Base-by-base conservation (phyloP, 805 yeast species). In the Danielia reshetovae region DNA sequence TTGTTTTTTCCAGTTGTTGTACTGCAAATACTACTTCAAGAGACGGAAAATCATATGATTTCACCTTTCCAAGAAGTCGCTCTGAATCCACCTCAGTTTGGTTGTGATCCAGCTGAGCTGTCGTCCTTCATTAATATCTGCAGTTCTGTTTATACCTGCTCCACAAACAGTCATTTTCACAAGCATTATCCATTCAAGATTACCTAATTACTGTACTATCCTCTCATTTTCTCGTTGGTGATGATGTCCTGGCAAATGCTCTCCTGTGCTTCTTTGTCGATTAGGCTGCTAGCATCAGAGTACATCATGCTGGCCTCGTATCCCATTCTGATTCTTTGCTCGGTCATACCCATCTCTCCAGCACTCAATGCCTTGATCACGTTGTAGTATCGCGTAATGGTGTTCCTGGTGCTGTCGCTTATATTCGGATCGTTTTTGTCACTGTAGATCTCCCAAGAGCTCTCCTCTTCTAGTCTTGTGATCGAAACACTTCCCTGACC, bases 381-480 rank as follows among this genome's bases (percentile, higher is more conserved):
- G 57, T 87, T 87, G 33, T 82, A 75, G 58, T 93, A 93, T 42
- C 97, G 70, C 2, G 94, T 74, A 21, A 93, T 89, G 6, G 87
- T 82, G 40, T 73, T 75, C 45, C 90, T 75, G 12, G 77, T 69
- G 12, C 74, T 66, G 18, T 69, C 60, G 5, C 84, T 65, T 14
- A 93, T 79, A n/a, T 60, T 51, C 14, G 63, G 61, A 43, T 87
- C 96, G 55, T 93, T 94, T 39, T 75, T 74, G 60, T 94, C 97
- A 34, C 90, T 80, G 63, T 93, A 93, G 26, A 93, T 90, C 55
- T 89, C 95, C 93, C 94, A 81, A 1, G 96, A 83, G 18, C 94
- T 81, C 52, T 89, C 96, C 57, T 85, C 93, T 55, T 89, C 96
- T 30, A 93, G 64, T 47, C 95, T 72, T 9, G 96, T 88, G 34